Percentiles rank a stretch among this genome's conserved stretches.
Evolutionary conservation across 192 early-diverging fungal genomes (phyloP).

Genomic region (Backusella sp.): DNA sequence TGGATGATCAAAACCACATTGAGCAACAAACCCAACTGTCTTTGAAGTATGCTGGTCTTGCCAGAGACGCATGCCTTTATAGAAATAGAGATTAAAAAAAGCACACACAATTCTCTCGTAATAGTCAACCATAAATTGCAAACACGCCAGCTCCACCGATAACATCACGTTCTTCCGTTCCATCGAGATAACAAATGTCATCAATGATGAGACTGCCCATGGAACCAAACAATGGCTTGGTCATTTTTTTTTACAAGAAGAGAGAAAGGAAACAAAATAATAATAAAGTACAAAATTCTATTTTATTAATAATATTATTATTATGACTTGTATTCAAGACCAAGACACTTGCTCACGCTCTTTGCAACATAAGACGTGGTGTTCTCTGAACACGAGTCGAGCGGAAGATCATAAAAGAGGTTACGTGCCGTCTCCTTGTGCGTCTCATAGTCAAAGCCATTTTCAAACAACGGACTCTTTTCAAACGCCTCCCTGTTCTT

Average conservation of each 20-base stretch:
- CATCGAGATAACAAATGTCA: constrained; percentile 35
- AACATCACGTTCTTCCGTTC: constrained; percentile 25
- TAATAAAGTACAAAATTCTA: too few relatives aligned
- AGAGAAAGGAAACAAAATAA: not conserved
- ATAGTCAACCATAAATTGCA: constrained; percentile 41
- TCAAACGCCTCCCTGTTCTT: constrained; percentile 37
- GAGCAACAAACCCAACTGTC: constrained; percentile 34
- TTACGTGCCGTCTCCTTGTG: constrained; percentile 62
- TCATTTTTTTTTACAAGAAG: not conserved
- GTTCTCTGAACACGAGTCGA: constrained; percentile 59
- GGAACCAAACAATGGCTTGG: constrained; percentile 9
- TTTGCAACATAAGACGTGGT: constrained; percentile 65
- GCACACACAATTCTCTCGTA: not conserved
- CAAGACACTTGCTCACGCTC: constrained; percentile 39
- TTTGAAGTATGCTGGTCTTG: constrained; percentile 21
- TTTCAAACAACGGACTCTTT: constrained; percentile 7
- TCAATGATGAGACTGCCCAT: constrained; percentile 40
- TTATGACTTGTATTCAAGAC: not conserved
- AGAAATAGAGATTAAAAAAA: not conserved
- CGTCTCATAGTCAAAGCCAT: constrained; percentile 51
- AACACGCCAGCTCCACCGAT: constrained; percentile 42
- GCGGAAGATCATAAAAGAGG: constrained; percentile 78
- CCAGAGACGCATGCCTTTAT: constrained; percentile 43
- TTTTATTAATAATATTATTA: not conserved
- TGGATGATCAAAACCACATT: constrained; percentile 40